phyloP scores from a whole-genome alignment of 345 rosid genomes.

The Draba incana region DNA sequence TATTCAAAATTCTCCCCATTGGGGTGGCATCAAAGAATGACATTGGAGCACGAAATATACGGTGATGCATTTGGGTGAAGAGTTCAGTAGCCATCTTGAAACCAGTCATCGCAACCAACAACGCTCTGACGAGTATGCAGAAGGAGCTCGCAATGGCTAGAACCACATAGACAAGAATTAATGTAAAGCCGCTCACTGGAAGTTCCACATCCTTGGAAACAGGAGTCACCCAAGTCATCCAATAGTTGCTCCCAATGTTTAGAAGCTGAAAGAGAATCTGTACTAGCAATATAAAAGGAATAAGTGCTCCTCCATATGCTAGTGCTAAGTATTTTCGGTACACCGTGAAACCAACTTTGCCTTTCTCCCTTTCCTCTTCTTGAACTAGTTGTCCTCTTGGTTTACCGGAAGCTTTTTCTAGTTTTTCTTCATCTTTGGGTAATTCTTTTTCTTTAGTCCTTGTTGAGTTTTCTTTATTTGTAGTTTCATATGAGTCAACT shows the following conservation, averaged over 20 bases:
- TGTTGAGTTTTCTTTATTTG: constrained; percentile 43
- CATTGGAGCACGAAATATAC: constrained; percentile 72
- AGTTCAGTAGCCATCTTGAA: constrained; percentile 67
- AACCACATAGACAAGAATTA: constrained; percentile 55
- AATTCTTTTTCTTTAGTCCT: too few relatives aligned
- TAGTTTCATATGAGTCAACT: constrained; percentile 48
- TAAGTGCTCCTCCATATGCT: constrained; percentile 71
- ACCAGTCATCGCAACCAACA: constrained; percentile 55
- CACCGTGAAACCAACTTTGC: constrained; percentile 62
- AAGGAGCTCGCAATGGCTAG: constrained; percentile 63
- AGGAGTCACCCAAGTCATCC: constrained; percentile 88
- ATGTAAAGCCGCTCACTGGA: constrained; percentile 47
- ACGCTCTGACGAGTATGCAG: constrained; percentile 52
- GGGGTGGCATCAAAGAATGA: constrained; percentile 83
- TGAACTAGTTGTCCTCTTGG: constrained; percentile 62
- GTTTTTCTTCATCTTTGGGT: constrained; percentile 29
- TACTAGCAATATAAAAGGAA: constrained; percentile 61
- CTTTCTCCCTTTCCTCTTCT: constrained; percentile 84
- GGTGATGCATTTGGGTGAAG: constrained; percentile 60
- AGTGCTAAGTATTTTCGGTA: constrained; percentile 66
- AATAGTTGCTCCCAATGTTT: constrained; percentile 79
- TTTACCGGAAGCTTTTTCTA: constrained; percentile 43
- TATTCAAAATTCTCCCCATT: constrained; percentile 61
- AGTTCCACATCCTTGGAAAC: constrained; percentile 44
- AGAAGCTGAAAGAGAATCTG: constrained; percentile 65